Evolutionary conservation across 306 rosid species (phyloP), one percentile per base, ranked within the genome.

Genomic region (Fragaria iinumae): DNA sequence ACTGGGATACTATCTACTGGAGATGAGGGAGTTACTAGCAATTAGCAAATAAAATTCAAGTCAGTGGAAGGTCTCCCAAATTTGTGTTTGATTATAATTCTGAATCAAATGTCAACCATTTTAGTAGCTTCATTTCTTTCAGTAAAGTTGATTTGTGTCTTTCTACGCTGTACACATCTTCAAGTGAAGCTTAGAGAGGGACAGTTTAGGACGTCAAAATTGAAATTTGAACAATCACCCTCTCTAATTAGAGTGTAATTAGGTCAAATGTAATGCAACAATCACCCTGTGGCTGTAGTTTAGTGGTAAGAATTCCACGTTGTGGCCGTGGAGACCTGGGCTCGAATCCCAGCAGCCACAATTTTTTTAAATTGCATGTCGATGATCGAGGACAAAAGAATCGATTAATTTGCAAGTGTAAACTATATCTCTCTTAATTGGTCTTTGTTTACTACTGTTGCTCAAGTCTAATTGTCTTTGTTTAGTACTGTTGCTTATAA

Each of bases 211-310:
- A 18, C 2, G 25, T 20, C 2, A 11, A n/a, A 53, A 7, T 20
- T 6, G 7, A 25, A 25, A 25, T 25, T 25, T 25, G 25, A 25
- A 25, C 25, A n/a, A n/a, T n/a, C n/a, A n/a, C n/a, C n/a, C n/a
- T n/a, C n/a, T n/a, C 49, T 11, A 16, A 45, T 2, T 41, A 41
- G 9, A 38, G 6, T 38, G 11, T 41, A 41, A 41, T 41, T 41
- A 1, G 0, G 0, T 1, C 1, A 10, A 12, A 2, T 64, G 5
- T 34, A 0, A 32, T 0, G 0, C 1, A 12, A 0, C 0, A 2
- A 2, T 2, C 25, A 34, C 1, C 25, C 0, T 17, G 69, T 64
- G 69, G 69, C 69, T 64, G 69, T 64, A 64, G 69, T 64, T 64
- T 64, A 64, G 69, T 64, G 69, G 45, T 64, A 64, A 64, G 44